Evolutionary conservation across 2,329 filamentous ascomycete genomes (phyloP), one percentile per base, ranked within the genome.

Genomic region (Diaporthe vexans): DNA sequence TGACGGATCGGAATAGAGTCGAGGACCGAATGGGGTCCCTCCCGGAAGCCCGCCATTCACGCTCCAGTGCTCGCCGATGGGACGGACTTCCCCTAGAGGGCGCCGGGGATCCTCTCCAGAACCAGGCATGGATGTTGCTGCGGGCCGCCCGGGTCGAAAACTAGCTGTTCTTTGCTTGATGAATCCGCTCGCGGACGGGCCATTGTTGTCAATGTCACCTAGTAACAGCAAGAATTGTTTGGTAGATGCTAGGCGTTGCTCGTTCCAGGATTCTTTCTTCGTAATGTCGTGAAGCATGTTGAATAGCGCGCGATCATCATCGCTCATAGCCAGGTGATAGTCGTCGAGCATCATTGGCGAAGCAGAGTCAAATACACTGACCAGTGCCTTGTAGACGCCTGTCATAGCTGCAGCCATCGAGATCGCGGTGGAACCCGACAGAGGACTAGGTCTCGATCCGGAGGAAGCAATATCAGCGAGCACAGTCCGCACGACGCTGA

Each of bases 401-500:
- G 88, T 85, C 80, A 89, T 87, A 5, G 79, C 80, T 15, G 81
- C 77, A n/a, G 81, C 76, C n/a, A 74, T 75, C 17, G 77, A 78
- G 37, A 35, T 71, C 21, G 70, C 13, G 13, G 63, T 46, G 26
- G 71, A 48, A 24, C 33, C 43, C 21, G 70, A 48, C 43, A 73
- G 71, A 29, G 61, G 78, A 46, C 51, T 74, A 61, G 37, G 69
- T 46, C 75, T 75, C 24, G 79, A 76, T 26, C 78, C 76, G 69
- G 78, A 76, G 8, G 83, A 81, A 29, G 83, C 81, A 46, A 88
- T 81, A 72, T 90, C 87, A 21, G 86, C 82, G 7, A 91, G 81
- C 1, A 91, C 83, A 0, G 88, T 88, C 65, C 86, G 86, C 26
- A 88, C 84, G 37, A 89, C 83, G 78, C 88, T 91, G 77, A 91